Conservation (phyloP, 1,139 yeast species). For the Suhomyces yuchorum region DNA sequence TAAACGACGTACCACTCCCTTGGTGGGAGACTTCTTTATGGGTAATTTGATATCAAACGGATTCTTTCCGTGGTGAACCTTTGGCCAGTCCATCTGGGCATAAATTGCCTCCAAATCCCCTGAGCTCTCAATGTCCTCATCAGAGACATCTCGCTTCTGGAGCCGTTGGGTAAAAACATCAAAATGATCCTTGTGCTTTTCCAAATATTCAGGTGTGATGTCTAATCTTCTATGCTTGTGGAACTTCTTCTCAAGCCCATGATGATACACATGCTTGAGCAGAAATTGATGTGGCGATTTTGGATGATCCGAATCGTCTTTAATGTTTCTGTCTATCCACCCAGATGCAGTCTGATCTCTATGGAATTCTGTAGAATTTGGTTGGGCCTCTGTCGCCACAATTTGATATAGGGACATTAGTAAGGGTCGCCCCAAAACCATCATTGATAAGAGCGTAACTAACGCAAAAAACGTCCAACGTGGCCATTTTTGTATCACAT, state of each 20-base stretch:
- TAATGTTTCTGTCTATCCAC: background rate
- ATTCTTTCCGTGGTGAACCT: slow-evolving; percentile 32
- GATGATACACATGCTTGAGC: slow-evolving; percentile 54
- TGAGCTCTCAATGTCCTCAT: slow-evolving; percentile 1
- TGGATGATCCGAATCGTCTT: background rate
- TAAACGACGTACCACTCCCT: slow-evolving; percentile 47
- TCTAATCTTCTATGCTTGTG: slow-evolving; percentile 48
- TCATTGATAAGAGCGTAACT: background rate
- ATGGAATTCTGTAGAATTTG: background rate
- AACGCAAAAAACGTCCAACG: background rate
- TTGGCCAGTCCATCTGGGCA: slow-evolving; percentile 44
- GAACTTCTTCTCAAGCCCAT: slow-evolving; percentile 45
- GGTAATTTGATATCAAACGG: slow-evolving; percentile 48
- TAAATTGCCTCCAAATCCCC: slow-evolving; percentile 31
- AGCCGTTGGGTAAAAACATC: slow-evolving; percentile 7
- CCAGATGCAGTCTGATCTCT: background rate
- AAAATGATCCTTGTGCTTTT: slow-evolving; percentile 18
- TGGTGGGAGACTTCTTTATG: slow-evolving; percentile 20
- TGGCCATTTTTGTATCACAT: background rate
- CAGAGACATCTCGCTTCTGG: slow-evolving; percentile 10
- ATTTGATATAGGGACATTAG: background rate
- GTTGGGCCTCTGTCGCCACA: background rate
- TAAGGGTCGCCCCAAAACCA: background rate
- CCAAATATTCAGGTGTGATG: slow-evolving; percentile 42
- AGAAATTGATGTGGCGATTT: slow-evolving; percentile 21